These are phyloP conservation scores for Saksenaea oblongispora DNA, from an alignment of 371 early-diverging fungal genomes.

Conservation along the genomic window DNA sequence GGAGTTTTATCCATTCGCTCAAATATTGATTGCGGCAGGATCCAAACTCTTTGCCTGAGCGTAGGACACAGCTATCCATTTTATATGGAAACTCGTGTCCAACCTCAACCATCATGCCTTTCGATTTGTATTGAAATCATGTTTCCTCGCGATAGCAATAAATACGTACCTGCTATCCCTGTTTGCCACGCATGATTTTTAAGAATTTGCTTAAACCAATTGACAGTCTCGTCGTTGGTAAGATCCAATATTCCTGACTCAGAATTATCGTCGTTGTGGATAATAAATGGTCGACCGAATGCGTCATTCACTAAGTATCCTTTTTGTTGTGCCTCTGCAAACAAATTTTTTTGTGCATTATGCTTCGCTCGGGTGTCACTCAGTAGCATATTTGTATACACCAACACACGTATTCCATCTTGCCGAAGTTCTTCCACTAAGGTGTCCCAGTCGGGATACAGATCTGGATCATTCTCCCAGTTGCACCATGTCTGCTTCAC, in stretches of 20 bases:
- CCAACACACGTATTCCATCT: constrained; percentile 21
- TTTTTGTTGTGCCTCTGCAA: constrained; percentile 30
- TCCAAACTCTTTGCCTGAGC: background rate
- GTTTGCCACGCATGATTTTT: constrained; percentile 32
- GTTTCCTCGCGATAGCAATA: background rate
- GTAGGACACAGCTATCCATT: background rate
- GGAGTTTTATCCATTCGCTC: constrained; percentile 31
- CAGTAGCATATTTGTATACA: constrained; percentile 46
- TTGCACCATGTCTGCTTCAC: constrained; percentile 47
- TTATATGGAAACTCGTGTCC: constrained; percentile 41
- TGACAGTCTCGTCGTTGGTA: constrained; percentile 40
- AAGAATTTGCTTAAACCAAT: constrained; percentile 47
- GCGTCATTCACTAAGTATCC: constrained; percentile 36
- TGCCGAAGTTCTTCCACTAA: constrained; percentile 36
- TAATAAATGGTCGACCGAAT: background rate
- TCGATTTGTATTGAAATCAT: background rate
- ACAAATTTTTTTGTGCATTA: constrained; percentile 26
- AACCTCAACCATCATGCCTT: constrained; percentile 37
- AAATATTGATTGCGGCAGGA: constrained; percentile 42
- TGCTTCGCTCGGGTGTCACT: constrained; percentile 12
- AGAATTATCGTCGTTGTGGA: background rate
- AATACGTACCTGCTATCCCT: constrained; percentile 34
- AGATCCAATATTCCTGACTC: constrained; percentile 44
- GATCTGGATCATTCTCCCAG: constrained; percentile 44
- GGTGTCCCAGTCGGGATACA: constrained; percentile 48